phyloP scores from a whole-genome alignment of 2,329 filamentous ascomycete genomes.

The Colletotrichum godetiae region DNA sequence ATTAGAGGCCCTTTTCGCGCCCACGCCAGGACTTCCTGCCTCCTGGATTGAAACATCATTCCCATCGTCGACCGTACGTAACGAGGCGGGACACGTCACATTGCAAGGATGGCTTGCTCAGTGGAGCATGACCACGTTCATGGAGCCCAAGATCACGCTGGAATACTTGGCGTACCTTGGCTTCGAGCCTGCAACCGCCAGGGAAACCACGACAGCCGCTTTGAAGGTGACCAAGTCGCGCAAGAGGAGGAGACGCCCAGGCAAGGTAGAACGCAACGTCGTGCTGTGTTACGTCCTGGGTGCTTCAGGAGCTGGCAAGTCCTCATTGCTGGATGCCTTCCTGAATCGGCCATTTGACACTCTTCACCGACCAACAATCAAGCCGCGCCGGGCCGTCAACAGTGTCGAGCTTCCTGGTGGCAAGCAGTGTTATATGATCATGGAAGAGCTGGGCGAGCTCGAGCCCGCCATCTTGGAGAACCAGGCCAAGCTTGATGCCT shows the following conservation, averaged over 20 bases:
- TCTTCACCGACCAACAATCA: constrained; percentile 93
- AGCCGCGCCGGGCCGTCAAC: constrained; percentile 92
- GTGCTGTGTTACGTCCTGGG: constrained; percentile 94
- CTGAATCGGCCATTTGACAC: constrained; percentile 87
- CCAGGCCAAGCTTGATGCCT: constrained; percentile 87
- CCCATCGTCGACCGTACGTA: constrained; percentile 92
- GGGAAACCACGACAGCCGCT: constrained; percentile 82
- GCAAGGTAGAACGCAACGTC: constrained; percentile 91
- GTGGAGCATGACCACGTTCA: constrained; percentile 99
- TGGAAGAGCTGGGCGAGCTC: constrained; percentile 95
- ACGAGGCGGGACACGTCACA: constrained; percentile 95
- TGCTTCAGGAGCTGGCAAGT: constrained; percentile 88
- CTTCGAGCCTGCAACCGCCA: constrained; percentile 84
- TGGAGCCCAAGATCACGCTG: constrained; percentile 93
- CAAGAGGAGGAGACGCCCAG: constrained; percentile 83
- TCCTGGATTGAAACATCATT: constrained; percentile 93
- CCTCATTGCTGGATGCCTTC: constrained; percentile 89
- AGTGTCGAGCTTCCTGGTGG: constrained; percentile 95
- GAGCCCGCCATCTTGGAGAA: constrained; percentile 96
- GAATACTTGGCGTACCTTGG: constrained; percentile 97
- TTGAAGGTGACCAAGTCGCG: constrained; percentile 93
- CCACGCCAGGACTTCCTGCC: constrained; percentile 87
- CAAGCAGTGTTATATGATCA: constrained; percentile 95
- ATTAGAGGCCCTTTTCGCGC: constrained; percentile 87
- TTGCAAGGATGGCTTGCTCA: constrained; percentile 98